Evolutionary conservation across 352 stramenopile genomes (phyloP).

Genomic region (Phytopythium chamaehyphon): DNA sequence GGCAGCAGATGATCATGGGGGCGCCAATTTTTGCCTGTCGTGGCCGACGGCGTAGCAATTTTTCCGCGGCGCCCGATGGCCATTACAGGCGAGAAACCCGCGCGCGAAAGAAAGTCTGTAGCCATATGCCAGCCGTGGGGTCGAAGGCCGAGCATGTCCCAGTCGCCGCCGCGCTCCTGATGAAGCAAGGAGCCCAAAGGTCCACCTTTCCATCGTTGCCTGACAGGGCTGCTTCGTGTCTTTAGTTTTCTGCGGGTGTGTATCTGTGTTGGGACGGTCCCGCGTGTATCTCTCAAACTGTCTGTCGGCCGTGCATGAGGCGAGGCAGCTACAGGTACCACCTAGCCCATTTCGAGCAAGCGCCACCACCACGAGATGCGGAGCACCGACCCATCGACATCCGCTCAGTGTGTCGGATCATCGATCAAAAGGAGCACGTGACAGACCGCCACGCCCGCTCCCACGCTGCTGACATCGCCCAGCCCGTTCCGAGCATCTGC

Average conservation of each 20-base stretch:
- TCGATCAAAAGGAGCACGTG: too few species aligned
- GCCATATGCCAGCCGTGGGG: slow-evolving; percentile 3
- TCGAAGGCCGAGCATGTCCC: not conserved
- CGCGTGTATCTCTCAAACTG: not conserved
- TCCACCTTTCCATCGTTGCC: slow-evolving; percentile 2
- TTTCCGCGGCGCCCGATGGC: not conserved
- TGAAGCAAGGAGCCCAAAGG: not conserved
- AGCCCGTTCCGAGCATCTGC: too few species aligned
- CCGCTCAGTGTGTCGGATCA: too few species aligned
- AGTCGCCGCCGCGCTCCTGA: not conserved
- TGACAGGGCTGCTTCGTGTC: slow-evolving; percentile 1
- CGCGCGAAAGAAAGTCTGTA: slow-evolving; percentile 6
- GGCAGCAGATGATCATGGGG: too few species aligned
- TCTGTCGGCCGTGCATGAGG: not conserved
- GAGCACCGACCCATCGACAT: too few species aligned
- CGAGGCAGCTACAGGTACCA: too few species aligned
- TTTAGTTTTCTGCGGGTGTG: slow-evolving; percentile 7
- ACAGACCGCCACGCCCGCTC: too few species aligned
- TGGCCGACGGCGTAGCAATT: not conserved
- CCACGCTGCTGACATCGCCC: too few species aligned
- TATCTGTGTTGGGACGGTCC: not conserved
- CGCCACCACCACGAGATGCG: too few species aligned
- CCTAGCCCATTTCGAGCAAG: too few species aligned
- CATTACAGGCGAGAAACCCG: not conserved
- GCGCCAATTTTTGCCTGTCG: not conserved